A percentile compares a stretch with the other conserved stretches of the same genome.
phyloP scores from a whole-genome alignment of 2,329 filamentous ascomycete genomes.

The Pestalotiopsis sp. region DNA sequence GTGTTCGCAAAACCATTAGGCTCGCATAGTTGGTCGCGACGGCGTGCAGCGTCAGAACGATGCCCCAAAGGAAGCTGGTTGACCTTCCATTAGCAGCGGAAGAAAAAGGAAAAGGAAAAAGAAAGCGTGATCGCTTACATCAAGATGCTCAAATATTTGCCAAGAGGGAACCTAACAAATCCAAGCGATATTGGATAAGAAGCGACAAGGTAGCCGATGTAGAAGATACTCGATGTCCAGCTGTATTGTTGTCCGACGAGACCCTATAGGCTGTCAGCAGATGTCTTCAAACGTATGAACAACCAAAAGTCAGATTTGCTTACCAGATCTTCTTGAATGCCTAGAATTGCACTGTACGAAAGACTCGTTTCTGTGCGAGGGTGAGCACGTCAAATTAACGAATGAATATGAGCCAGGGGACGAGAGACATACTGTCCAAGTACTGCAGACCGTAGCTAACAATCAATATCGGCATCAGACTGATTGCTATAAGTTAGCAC shows the following conservation, averaged over 20 bases:
- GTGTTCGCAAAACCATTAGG: constrained; percentile 52
- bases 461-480: constrained; percentile 3
- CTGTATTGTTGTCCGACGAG: constrained; percentile 46
- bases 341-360: constrained; percentile 5
- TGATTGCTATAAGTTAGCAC: neutral
- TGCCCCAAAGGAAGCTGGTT: constrained; percentile 55
- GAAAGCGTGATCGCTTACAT: neutral
- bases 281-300: neutral
- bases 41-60: constrained; percentile 45
- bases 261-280: constrained; percentile 15
- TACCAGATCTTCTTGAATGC: constrained; percentile 3
- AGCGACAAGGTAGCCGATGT: constrained; percentile 52
- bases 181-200: constrained; percentile 52
- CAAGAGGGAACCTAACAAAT: constrained; percentile 48
- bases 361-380: neutral
- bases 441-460: constrained; percentile 9
- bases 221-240: constrained; percentile 49
- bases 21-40: constrained; percentile 50
- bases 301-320: neutral
- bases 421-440: constrained; percentile 2
- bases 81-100: neutral
- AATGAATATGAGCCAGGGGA: neutral
- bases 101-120: neutral
- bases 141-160: constrained; percentile 44
- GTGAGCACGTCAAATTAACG: neutral